Percentiles rank a stretch among this genome's conserved stretches.
phyloP scores from a whole-genome alignment of 192 early-diverging fungal species.

The Gigaspora rosea region DNA sequence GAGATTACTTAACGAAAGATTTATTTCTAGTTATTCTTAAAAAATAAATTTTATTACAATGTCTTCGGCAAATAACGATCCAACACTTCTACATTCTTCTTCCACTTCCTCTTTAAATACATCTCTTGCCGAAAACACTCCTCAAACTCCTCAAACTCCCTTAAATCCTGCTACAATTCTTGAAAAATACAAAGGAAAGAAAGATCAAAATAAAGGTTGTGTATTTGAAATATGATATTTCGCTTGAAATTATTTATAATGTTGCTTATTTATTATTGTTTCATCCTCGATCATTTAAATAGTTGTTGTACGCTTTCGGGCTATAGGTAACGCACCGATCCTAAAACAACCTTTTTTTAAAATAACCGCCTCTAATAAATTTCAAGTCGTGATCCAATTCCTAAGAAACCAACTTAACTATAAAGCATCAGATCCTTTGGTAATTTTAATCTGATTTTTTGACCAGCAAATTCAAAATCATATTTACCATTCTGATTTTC shows the following conservation, averaged over 20 bases:
- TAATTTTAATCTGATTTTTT: conserved; percentile 34
- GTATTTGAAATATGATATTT: not conserved
- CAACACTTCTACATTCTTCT: not conserved
- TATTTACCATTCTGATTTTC: no score
- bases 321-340: conserved; percentile 89
- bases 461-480: no score
- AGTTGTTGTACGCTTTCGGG: conserved; percentile 86
- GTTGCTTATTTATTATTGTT: not conserved
- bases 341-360: conserved; percentile 85
- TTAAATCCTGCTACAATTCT: not conserved
- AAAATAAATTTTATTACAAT: not conserved
- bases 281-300: not conserved
- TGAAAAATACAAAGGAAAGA: conserved; percentile 26
- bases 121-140: not conserved
- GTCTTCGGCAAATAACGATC: not conserved
- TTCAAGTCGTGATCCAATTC: conserved; percentile 84
- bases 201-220: conserved; percentile 24
- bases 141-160: not conserved
- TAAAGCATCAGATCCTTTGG: conserved; percentile 72
- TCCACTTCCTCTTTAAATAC: conserved; percentile 16
- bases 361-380: conserved; percentile 80
- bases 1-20: no score
- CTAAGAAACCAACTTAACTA: conserved; percentile 80
- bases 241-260: not conserved
- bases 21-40: no score